Evolutionary conservation across 495 filamentous ascomycete species (phyloP), one percentile per base, ranked within the genome.

Genomic region (Evansstolkia leycettana): DNA sequence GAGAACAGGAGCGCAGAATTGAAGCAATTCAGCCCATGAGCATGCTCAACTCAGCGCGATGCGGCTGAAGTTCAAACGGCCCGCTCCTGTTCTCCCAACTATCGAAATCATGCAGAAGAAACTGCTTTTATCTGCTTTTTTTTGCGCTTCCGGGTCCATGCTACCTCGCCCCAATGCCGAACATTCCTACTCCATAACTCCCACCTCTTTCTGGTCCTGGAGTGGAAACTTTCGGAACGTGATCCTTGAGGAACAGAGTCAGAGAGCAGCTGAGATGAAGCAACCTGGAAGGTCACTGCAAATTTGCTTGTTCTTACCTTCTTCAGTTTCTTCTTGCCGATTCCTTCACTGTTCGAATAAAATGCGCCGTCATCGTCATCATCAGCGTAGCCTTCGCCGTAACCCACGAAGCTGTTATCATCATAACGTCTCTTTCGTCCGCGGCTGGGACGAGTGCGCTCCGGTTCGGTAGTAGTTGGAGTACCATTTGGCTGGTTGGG

Each of bases 341-440:
- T 47, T 36, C 60, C 63, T 41, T 66, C 65, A 40, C 58, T 49
- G 38, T 60, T 60, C 31, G 61, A 65, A 39, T 62, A 62, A 38
- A 66, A 59, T 29, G 53, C 60, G 35, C 62, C 56, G 15, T 72
- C 74, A 33, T 70, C 70, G 39, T 75, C 71, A 35, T 76, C 73
- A 47, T 76, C 72, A 8, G 62, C 60, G 50, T 58, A 77, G 8
- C 72, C 77, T 58, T 81, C 78, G 33, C 67, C 72, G 42, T 84
- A 84, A 3, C 80, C 80, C 34, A 71, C 71, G 50, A 77, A 84
- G 44, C 73, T 77, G 29, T 60, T 60, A 18, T 82, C 80, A 46
- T 76, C 70, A 48, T 84, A 84, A 43, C 74, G 62, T 42, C 80
- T 63, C 57, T 81, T 80, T 45, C 73, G 77, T 19, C 70, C 70